Evolutionary conservation across 2,329 filamentous ascomycete genomes (phyloP), one percentile per base, ranked within the genome.

Genomic region (Waltergamsia citrina): DNA sequence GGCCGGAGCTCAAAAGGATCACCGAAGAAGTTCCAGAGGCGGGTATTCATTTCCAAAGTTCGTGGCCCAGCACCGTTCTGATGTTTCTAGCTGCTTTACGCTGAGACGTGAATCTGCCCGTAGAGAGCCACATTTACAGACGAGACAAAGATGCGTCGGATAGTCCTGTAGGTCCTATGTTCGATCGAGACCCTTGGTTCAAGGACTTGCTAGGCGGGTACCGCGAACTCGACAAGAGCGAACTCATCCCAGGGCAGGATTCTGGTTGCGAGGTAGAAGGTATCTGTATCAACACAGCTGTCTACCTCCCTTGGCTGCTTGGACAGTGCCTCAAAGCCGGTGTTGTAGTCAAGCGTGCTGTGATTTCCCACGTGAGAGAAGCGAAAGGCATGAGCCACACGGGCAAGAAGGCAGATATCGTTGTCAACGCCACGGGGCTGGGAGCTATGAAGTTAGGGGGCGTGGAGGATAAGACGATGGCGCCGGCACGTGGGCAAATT

Each of bases 341-440:
- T 17, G 71, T 74, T 2, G 54, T 67, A 3, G 56, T 79, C 43
- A 65, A 69, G 41, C 62, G 74, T 20, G 64, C 54, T 2, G 50
- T 65, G 4, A 52, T 77, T 29, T 59, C 60, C 14, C 78, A 85
- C 47, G 67, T 86, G 36, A 54, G 62, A 1, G 73, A 84, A 25
- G 78, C 78, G 2, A 64, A 69, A 3, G 46, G 49, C 2, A 54
- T 72, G 4, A 75, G 82, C 45, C 65, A 74, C 46, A 61, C 67
- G 3, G 70, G 71, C 4, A 54, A 63, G 11, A 33, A 35, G 21
- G 77, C 76, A 5, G 69, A 79, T 43, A 45, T 84, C 3, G 61
- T 85, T 2, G 61, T 86, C 34, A 86, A 86, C 50, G 83, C 78
- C 49, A 82, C 81, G 0, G 82, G 81, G 1, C 62, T 86, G 3